Percentiles rank a stretch among this genome's conserved stretches.
These are phyloP conservation scores for Cladophialophora psammophila DNA, from an alignment of 2,329 filamentous ascomycete genomes.

Conservation along the genomic window DNA sequence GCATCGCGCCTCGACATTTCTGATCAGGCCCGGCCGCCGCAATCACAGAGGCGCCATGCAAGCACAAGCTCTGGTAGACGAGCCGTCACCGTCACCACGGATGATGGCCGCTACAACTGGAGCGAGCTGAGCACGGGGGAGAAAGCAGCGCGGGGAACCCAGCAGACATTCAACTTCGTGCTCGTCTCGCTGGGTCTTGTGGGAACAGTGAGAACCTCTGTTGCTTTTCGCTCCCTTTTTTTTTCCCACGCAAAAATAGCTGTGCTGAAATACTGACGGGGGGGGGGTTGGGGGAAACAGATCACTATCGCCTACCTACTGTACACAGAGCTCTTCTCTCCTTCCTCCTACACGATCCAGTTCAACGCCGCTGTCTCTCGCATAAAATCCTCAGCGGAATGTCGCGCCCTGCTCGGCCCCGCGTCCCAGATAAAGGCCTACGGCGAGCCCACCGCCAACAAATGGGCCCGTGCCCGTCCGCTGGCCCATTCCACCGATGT, in stretches of 20 bases:
- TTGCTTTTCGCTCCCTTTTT: no score
- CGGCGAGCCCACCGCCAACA: conserved; percentile 80
- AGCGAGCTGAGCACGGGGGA: conserved; percentile 74
- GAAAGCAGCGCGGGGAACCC: conserved; percentile 83
- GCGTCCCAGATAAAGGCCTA: conserved; percentile 77
- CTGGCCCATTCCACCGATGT: conserved; percentile 68
- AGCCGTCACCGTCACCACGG: conserved; percentile 82
- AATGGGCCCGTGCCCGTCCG: conserved; percentile 73
- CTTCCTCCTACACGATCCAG: conserved; percentile 82
- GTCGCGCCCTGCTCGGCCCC: conserved; percentile 76
- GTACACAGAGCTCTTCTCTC: conserved; percentile 82
- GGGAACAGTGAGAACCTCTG: conserved; percentile 68
- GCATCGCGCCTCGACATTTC: not conserved
- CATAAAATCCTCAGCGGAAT: conserved; percentile 75
- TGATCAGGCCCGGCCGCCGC: not conserved
- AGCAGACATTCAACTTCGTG: conserved; percentile 88
- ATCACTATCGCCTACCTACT: conserved; percentile 79
- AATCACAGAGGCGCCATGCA: not conserved
- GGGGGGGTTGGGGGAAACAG: conserved; percentile 55
- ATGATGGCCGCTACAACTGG: conserved; percentile 85
- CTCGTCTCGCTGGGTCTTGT: conserved; percentile 76
- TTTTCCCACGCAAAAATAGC: no score
- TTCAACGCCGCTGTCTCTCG: conserved; percentile 87
- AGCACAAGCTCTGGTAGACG: conserved; percentile 59
- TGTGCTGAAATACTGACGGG: no score